Percentiles rank a stretch among this genome's conserved stretches.
These are phyloP conservation scores for Acacia crassicarpa DNA, from an alignment of 306 rosid genomes.

Conservation along the genomic window DNA sequence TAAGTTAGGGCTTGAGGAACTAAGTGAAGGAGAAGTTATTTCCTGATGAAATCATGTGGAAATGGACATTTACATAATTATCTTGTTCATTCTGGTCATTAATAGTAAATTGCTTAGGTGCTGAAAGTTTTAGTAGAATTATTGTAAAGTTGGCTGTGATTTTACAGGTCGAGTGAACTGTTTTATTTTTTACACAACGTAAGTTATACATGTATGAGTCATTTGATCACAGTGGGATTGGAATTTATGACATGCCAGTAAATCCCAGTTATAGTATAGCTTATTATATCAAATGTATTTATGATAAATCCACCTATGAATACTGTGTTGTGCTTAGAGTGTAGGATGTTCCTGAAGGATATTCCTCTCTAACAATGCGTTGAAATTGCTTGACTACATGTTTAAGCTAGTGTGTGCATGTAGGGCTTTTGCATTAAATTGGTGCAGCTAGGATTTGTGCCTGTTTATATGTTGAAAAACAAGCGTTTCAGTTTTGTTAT, in stretches of 20 bases:
- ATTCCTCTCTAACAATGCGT: too few species aligned
- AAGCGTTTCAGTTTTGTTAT: not conserved
- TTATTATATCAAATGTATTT: too few species aligned
- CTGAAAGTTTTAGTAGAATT: not conserved
- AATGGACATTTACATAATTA: not conserved
- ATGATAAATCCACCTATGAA: too few species aligned
- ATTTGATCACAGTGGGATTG: not conserved
- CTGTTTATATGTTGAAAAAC: not conserved
- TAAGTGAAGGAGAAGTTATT: not conserved
- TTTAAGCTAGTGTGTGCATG: too few species aligned
- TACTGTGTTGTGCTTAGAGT: too few species aligned
- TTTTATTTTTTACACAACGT: not conserved
- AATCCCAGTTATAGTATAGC: not conserved
- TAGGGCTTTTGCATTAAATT: not conserved
- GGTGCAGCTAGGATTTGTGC: not conserved
- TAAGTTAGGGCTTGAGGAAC: constrained; percentile 5
- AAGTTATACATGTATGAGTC: not conserved
- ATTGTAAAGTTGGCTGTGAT: not conserved
- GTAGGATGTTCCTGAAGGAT: too few species aligned
- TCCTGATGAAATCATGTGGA: not conserved
- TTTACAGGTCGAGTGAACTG: not conserved
- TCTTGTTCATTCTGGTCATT: not conserved
- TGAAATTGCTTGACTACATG: too few species aligned
- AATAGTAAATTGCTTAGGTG: not conserved
- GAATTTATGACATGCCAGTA: not conserved